A percentile compares a stretch with the other conserved stretches of the same genome.
These are phyloP conservation scores for Paecilomyces dactylethromorphus DNA, from an alignment of 2,329 filamentous ascomycete genomes.

Conservation along the genomic window DNA sequence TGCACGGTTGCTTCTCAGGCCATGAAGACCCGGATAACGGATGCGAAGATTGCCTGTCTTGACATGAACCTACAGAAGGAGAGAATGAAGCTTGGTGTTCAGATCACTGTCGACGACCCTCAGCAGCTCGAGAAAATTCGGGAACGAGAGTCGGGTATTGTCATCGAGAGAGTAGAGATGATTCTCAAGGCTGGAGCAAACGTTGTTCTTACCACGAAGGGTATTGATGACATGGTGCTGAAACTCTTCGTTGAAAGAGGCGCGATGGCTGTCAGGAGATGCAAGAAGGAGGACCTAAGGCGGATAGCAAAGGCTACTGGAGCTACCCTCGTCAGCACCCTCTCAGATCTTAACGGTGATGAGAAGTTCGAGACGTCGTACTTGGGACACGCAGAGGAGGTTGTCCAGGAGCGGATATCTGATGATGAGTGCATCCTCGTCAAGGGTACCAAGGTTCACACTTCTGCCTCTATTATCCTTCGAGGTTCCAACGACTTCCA, in stretches of 20 bases:
- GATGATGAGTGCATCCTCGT: constrained; percentile 97
- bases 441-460: constrained; percentile 91
- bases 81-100: constrained; percentile 97
- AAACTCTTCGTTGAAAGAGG: constrained; percentile 93
- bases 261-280: constrained; percentile 90
- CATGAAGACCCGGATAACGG: constrained; percentile 85
- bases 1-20: constrained; percentile 98
- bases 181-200: constrained; percentile 97
- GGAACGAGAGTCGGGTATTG: constrained; percentile 83
- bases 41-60: constrained; percentile 93
- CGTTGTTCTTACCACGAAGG: constrained; percentile 94
- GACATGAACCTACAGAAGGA: constrained; percentile 99
- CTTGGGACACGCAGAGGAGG: constrained; percentile 87
- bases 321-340: constrained; percentile 82
- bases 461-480: constrained; percentile 90
- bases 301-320: constrained; percentile 95
- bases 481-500: constrained; percentile 94
- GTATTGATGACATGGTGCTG: constrained; percentile 90
- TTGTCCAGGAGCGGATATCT: constrained; percentile 96
- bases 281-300: constrained; percentile 96
- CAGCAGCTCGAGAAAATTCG: constrained; percentile 97
- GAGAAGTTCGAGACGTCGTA: constrained; percentile 91
- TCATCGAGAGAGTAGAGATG: constrained; percentile 91
- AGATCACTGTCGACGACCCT: constrained; percentile 96
- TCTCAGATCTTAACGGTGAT: constrained; percentile 95